Conservation (phyloP, 257 asterid species). For the Solanum tarijense region DNA sequence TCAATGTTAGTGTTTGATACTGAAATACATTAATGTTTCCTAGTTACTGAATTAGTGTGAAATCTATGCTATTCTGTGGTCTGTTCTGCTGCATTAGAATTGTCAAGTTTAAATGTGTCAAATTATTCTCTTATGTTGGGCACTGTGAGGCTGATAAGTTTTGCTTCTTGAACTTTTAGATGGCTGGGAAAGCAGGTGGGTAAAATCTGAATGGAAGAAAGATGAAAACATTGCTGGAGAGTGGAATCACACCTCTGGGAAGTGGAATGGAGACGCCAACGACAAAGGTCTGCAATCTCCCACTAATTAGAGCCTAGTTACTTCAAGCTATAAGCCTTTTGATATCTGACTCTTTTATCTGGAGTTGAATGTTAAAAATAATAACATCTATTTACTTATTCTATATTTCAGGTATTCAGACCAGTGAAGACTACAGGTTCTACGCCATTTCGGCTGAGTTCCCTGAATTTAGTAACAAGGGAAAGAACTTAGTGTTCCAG, state of each 20-base stretch:
- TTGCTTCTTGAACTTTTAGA: conserved; percentile 22
- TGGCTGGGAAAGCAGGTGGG: conserved; percentile 96
- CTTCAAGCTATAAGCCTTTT: neutral
- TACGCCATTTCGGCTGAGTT: conserved; percentile 93
- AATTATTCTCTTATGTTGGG: neutral
- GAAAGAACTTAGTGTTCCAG: conserved; percentile 74
- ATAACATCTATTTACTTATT: neutral
- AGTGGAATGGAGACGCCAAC: conserved; percentile 72
- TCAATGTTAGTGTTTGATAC: neutral
- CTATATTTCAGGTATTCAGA: conserved; percentile 65
- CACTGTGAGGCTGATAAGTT: conserved; percentile 4
- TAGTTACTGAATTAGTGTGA: neutral
- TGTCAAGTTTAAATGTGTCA: neutral
- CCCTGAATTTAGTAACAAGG: conserved; percentile 97
- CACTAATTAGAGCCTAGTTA: neutral
- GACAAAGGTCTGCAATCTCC: conserved; percentile 48
- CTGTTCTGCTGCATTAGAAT: neutral
- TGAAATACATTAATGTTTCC: neutral
- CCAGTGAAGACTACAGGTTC: conserved; percentile 84
- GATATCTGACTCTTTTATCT: neutral
- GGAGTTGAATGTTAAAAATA: neutral
- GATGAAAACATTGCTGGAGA: conserved; percentile 90
- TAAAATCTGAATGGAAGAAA: conserved; percentile 95
- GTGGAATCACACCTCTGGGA: conserved; percentile 96
- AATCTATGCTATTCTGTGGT: neutral